phyloP scores from a whole-genome alignment of 306 rosid genomes.

The Pachyrhizus erosus region DNA sequence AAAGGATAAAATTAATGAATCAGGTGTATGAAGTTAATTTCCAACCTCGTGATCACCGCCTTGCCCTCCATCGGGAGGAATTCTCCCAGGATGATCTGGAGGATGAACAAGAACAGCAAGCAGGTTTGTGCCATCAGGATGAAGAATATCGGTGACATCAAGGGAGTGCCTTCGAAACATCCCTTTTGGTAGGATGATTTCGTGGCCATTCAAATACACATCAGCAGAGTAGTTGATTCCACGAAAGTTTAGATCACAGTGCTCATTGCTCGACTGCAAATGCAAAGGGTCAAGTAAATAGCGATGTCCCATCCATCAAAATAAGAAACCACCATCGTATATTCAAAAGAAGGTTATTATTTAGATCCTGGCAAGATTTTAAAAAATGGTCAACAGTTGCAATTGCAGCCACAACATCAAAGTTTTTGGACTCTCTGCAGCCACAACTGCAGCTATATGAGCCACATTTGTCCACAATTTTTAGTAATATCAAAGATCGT shows the following conservation, averaged over 20 bases:
- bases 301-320: slow-evolving; percentile 21
- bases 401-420: background rate
- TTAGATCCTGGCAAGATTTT: background rate
- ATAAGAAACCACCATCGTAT: background rate
- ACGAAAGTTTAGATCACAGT: slow-evolving; percentile 87
- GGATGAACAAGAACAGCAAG: slow-evolving; percentile 97
- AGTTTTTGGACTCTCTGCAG: background rate
- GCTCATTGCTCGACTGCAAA: slow-evolving; percentile 71
- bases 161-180: slow-evolving; percentile 93
- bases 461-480: background rate
- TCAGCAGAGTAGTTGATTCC: slow-evolving; percentile 91
- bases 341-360: background rate
- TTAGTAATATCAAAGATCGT: background rate
- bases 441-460: background rate
- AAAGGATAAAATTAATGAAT: slow-evolving; percentile 17
- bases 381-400: background rate
- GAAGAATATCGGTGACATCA: slow-evolving; percentile 81
- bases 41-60: slow-evolving; percentile 97
- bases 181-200: slow-evolving; percentile 74
- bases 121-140: slow-evolving; percentile 70
- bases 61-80: slow-evolving; percentile 86
- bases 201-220: slow-evolving; percentile 81
- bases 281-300: slow-evolving; percentile 48
- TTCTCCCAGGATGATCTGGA: slow-evolving; percentile 93
- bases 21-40: background rate